Conservation (phyloP, 441 rosid species). For the Pelargonium australe region DNA sequence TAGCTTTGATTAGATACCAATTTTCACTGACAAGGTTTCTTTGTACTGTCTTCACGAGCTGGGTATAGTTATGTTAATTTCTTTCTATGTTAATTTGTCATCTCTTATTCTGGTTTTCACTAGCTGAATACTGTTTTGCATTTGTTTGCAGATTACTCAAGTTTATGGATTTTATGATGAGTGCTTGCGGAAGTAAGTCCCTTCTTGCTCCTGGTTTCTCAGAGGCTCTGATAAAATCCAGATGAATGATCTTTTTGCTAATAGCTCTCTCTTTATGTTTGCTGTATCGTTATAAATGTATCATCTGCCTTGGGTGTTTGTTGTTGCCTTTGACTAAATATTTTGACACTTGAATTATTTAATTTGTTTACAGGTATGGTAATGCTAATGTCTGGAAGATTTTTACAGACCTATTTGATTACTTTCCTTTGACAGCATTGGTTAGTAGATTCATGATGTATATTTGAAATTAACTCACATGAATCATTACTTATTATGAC, state of each 20-base stretch:
- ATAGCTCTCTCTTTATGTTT: neutral
- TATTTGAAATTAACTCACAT: neutral
- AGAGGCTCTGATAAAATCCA: neutral
- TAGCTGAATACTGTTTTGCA: neutral
- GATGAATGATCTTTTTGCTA: neutral
- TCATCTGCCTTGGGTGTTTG: neutral
- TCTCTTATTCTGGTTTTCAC: neutral
- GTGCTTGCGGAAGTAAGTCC: conserved; percentile 82
- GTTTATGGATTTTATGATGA: conserved; percentile 59
- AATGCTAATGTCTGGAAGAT: conserved; percentile 65
- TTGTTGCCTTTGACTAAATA: neutral
- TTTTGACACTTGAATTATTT: neutral
- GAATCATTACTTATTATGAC: neutral
- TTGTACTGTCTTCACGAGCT: conserved; percentile 5
- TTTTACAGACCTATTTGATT: conserved; percentile 63
- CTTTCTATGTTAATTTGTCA: too few species aligned
- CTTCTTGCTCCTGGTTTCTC: conserved; percentile 6
- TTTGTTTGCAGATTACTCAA: conserved; percentile 68
- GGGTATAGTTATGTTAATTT: too few species aligned
- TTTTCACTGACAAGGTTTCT: neutral
- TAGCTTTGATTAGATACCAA: too few species aligned
- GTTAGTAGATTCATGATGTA: conserved; percentile 27
- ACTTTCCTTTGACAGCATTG: conserved; percentile 59
- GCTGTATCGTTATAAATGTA: neutral
- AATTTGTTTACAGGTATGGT: conserved; percentile 44